These are phyloP conservation scores for Fusarium sambucinum DNA, from an alignment of 2,329 filamentous ascomycete species.

Conservation along the genomic window DNA sequence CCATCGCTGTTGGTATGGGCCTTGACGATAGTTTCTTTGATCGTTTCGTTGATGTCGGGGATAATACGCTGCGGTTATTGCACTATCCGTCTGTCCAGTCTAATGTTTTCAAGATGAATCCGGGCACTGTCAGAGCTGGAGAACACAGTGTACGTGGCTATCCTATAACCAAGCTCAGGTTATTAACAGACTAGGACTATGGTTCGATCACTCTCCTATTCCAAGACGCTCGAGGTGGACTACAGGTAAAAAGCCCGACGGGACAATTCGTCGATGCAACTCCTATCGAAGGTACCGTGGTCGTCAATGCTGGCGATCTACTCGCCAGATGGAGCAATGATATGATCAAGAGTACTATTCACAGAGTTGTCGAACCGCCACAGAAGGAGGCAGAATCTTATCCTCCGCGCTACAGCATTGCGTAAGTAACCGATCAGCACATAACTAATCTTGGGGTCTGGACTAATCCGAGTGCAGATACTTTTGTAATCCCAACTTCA, in stretches of 20 bases:
- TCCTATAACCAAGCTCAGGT: background rate
- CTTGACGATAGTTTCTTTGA: conserved; percentile 82
- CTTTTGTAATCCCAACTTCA: conserved; percentile 89
- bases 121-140: conserved; percentile 79
- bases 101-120: conserved; percentile 73
- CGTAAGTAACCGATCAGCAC: conserved; percentile 62
- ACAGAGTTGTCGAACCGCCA: conserved; percentile 90
- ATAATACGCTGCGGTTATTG: conserved; percentile 78
- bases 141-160: conserved; percentile 70
- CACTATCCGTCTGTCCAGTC: conserved; percentile 80
- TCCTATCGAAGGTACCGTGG: conserved; percentile 83
- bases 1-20: conserved; percentile 85
- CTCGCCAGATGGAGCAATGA: conserved; percentile 92
- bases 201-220: conserved; percentile 72
- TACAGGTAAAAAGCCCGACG: conserved; percentile 75
- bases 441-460: background rate
- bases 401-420: conserved; percentile 86
- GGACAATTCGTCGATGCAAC: conserved; percentile 85
- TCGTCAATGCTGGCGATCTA: conserved; percentile 90
- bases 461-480: conserved; percentile 63
- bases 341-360: conserved; percentile 88
- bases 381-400: conserved; percentile 68
- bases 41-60: conserved; percentile 74
- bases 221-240: conserved; percentile 67
- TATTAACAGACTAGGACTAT: conserved; percentile 59